Evolutionary conservation across 768 basidiomycete species (phyloP).

Genomic region (Artomyces pyxidatus): DNA sequence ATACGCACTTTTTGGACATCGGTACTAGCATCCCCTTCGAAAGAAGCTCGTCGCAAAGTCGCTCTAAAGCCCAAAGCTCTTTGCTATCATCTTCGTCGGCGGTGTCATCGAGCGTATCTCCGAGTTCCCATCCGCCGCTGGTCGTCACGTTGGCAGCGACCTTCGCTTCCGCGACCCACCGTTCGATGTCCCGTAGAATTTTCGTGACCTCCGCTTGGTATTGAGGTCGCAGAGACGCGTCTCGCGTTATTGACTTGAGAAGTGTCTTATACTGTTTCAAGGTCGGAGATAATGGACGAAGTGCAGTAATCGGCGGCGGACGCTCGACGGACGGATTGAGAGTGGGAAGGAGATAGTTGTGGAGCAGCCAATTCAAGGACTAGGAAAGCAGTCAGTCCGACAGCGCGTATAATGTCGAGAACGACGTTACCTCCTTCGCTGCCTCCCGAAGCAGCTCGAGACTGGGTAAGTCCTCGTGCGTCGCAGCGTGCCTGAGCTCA

Average conservation of each 20-base stretch:
- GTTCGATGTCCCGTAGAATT: conserved; percentile 56
- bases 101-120: conserved; percentile 19
- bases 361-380: conserved; percentile 78
- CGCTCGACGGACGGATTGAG: conserved; percentile 37
- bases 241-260: conserved; percentile 53
- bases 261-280: conserved; percentile 69
- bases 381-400: too few species aligned
- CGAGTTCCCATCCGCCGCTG: conserved; percentile 37
- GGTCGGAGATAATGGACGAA: conserved; percentile 57
- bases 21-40: conserved; percentile 76
- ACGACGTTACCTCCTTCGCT: conserved; percentile 50
- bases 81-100: conserved; percentile 37
- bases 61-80: conserved; percentile 62
- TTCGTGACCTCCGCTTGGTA: conserved; percentile 42
- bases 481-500: conserved; percentile 89
- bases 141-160: conserved; percentile 46
- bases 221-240: conserved; percentile 48
- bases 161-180: conserved; percentile 72
- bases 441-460: conserved; percentile 73
- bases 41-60: conserved; percentile 56
- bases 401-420: neutral
- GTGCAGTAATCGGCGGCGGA: conserved; percentile 23
- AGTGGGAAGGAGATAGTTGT: conserved; percentile 79
- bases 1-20: conserved; percentile 67
- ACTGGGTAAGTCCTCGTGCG: conserved; percentile 90